phyloP scores from a whole-genome alignment of 176 grass and related monocot species.

The Oropetium thomaeum region DNA sequence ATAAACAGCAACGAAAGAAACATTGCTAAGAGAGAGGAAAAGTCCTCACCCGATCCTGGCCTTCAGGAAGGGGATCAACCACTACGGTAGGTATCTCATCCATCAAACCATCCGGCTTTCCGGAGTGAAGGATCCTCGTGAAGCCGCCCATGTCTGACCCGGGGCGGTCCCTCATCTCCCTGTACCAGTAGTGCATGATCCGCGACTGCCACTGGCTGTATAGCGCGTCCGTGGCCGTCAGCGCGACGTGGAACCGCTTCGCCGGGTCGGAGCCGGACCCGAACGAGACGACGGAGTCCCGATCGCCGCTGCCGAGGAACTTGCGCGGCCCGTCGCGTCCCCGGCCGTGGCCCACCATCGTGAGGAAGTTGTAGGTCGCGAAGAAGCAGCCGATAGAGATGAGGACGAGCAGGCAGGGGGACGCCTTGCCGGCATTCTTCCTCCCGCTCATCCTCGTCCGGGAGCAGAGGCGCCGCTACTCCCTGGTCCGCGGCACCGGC shows the following conservation, averaged over 20 bases:
- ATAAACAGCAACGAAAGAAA: not conserved
- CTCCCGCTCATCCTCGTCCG: constrained; percentile 43
- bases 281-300: not conserved
- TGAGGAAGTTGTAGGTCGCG: constrained; percentile 83
- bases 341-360: constrained; percentile 45
- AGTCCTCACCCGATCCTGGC: constrained; percentile 58
- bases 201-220: constrained; percentile 98
- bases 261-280: constrained; percentile 34
- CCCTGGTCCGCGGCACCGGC: not conserved
- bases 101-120: constrained; percentile 75
- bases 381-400: constrained; percentile 62
- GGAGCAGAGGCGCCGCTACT: not conserved
- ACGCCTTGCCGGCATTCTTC: constrained; percentile 51
- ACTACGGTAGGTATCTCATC: constrained; percentile 90
- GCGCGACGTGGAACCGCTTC: constrained; percentile 80
- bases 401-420: constrained; percentile 52
- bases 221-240: constrained; percentile 82
- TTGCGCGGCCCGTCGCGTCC: constrained; percentile 30
- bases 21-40: not conserved
- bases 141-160: constrained; percentile 95
- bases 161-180: constrained; percentile 54
- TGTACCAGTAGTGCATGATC: constrained; percentile 97
- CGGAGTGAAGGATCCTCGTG: constrained; percentile 90
- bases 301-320: constrained; percentile 26
- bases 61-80: constrained; percentile 78